Base-by-base conservation (phyloP, 176 grass and related monocot species). In the Musa beccarii region DNA sequence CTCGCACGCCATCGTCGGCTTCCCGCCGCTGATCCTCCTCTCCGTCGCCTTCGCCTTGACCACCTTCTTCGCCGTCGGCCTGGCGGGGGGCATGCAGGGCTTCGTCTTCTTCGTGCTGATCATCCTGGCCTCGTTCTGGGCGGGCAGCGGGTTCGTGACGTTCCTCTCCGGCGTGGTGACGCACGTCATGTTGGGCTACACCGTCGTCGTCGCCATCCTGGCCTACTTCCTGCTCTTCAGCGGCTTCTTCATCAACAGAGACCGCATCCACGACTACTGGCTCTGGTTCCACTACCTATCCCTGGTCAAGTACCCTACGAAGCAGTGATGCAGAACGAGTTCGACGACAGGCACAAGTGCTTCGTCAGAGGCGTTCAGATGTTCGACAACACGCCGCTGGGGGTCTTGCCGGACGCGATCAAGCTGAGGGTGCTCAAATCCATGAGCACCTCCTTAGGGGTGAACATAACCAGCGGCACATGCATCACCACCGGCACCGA, bases 211-310 rank as follows among this genome's bases (percentile, higher is more conserved):
- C 11, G 93, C 93, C 54, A 75, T 96, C 29, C 82, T 96, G 2
- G 93, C 93, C 13, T 96, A 96, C 80, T 96, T 92, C 87, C 85
- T 96, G 1, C 90, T 97, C 13, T 97, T 97, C 88, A 83, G 86
- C 51, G 94, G 94, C 13, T 97, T 97, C 90, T 93, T 97, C 80
- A 97, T 97, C 72, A 92, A 92, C 80, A 80, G 90, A 15, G 84
- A 97, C 84, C 67, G 90, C 69, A 97, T 97, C 4, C 94, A 90
- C 15, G 56, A 49, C 0, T 97, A 93, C 88, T 97, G 94, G 94
- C 55, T 97, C 14, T 97, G 94, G 94, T 97, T 97, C 88, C 94
- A 96, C 69, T 96, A 96, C 85, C 72, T 96, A 54, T 96, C 92
- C 1, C 87, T 96, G 16, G 85, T 96, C 50, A 97, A 93, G 82